Conservation (phyloP, 2,329 filamentous ascomycete genomes). For the Penicillium sp. region DNA sequence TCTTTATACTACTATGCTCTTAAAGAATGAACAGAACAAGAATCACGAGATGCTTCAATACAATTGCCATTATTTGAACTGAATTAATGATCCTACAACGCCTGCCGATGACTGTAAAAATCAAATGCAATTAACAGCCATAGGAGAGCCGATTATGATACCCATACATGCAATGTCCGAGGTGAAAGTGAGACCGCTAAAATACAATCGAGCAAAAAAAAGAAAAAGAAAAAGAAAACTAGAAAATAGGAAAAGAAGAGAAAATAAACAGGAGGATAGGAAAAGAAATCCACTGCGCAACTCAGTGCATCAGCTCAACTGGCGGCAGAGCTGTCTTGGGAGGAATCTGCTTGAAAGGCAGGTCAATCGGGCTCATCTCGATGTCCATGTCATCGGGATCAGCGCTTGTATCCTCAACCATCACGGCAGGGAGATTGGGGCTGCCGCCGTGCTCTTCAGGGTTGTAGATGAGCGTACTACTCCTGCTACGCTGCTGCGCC, state of each 20-base stretch:
- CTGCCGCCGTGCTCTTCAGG: slow-evolving; percentile 66
- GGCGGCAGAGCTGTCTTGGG: slow-evolving; percentile 61
- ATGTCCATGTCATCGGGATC: slow-evolving; percentile 53
- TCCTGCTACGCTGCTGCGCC: slow-evolving; percentile 51
- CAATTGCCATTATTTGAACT: background rate
- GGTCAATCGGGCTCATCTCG: slow-evolving; percentile 49
- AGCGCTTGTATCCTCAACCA: slow-evolving; percentile 64
- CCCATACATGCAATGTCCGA: slow-evolving; percentile 8
- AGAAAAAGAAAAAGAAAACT: slow-evolving; percentile 1
- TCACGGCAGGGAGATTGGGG: slow-evolving; percentile 64
- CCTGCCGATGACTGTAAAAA: slow-evolving; percentile 12
- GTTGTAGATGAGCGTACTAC: slow-evolving; percentile 66
- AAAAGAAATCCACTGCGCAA: background rate
- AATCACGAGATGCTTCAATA: slow-evolving; percentile 1
- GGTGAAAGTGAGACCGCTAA: slow-evolving; percentile 10
- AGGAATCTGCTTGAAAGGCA: slow-evolving; percentile 49
- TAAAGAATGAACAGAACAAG: background rate
- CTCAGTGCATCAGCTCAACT: slow-evolving; percentile 59
- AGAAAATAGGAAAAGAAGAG: background rate
- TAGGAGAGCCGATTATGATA: slow-evolving; percentile 1
- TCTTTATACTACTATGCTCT: background rate
- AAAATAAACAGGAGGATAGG: background rate
- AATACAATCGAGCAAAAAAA: slow-evolving; percentile 11
- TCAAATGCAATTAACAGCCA: background rate
- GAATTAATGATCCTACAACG: slow-evolving; percentile 8